Conservation (phyloP, 805 yeast genomes). For the Zygoascus bituminiphila region DNA sequence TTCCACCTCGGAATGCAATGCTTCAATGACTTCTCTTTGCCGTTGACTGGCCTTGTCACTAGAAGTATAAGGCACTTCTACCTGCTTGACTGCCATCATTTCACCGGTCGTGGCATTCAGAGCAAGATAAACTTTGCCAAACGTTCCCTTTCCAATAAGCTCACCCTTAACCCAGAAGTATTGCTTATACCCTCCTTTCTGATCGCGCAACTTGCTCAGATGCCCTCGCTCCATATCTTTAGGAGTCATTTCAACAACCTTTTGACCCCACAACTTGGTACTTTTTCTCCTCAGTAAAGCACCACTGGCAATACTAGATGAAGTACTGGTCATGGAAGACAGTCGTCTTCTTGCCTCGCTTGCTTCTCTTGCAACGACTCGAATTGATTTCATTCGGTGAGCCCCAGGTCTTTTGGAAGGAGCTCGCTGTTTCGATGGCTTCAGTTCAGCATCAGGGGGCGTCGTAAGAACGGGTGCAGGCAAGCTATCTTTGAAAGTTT, state of each 20-base stretch:
- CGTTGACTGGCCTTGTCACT: slow-evolving; percentile 23
- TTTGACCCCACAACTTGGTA: slow-evolving; percentile 97
- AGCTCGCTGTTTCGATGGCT: slow-evolving; percentile 22
- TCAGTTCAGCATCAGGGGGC: not conserved
- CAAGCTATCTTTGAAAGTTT: not conserved
- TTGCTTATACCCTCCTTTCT: slow-evolving; percentile 64
- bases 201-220: slow-evolving; percentile 56
- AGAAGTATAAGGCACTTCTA: slow-evolving; percentile 48
- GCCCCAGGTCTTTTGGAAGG: slow-evolving; percentile 6
- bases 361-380: slow-evolving; percentile 92
- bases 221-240: slow-evolving; percentile 54
- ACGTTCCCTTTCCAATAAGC: slow-evolving; percentile 90
- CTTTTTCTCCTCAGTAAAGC: slow-evolving; percentile 57
- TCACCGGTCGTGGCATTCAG: slow-evolving; percentile 95
- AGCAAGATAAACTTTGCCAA: slow-evolving; percentile 88
- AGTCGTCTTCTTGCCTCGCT: slow-evolving; percentile 42
- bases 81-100: slow-evolving; percentile 98
- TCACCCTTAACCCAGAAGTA: slow-evolving; percentile 99
- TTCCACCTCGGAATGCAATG: slow-evolving; percentile 82
- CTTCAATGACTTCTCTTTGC: slow-evolving; percentile 59
- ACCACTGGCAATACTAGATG: slow-evolving; percentile 10
- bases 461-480: not conserved
- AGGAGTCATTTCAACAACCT: slow-evolving; percentile 81
- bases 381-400: slow-evolving; percentile 73
- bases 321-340: slow-evolving; percentile 13